Evolutionary conservation across 208 protist species (phyloP).

Genomic region (Leishmania martiniquensis): DNA sequence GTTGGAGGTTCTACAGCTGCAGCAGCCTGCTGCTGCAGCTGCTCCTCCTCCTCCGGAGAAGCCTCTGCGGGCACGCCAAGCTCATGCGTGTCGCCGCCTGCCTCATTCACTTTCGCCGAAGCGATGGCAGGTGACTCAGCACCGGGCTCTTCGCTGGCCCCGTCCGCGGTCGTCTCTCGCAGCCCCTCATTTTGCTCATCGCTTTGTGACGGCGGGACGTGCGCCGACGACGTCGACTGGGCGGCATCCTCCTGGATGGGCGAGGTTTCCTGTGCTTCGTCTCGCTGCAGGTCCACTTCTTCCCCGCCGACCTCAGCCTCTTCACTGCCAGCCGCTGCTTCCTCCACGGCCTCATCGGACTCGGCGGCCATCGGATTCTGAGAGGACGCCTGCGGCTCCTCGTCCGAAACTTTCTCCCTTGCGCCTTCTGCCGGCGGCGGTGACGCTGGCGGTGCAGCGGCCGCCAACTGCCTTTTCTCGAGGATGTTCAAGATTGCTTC

Average conservation of each 20-base stretch:
- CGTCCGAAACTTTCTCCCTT: conserved; percentile 9
- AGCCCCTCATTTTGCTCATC: conserved; percentile 4
- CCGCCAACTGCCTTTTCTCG: background rate
- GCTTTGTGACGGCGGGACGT: background rate
- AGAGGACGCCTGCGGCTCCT: background rate
- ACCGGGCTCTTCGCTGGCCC: background rate
- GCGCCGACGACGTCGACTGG: background rate
- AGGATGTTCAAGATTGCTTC: conserved; percentile 29
- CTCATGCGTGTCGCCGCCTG: background rate
- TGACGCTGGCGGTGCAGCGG: background rate
- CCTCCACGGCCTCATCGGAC: background rate
- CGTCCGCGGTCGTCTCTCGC: background rate
- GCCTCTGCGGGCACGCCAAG: background rate
- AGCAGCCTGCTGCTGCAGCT: conserved; percentile 3
- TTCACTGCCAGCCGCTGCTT: conserved; percentile 2
- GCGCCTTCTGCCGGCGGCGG: background rate
- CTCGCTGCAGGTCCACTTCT: background rate
- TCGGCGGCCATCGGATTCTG: background rate
- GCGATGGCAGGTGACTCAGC: background rate
- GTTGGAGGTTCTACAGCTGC: conserved; percentile 12
- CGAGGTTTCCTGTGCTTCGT: background rate
- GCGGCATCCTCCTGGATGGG: background rate
- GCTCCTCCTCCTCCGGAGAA: conserved; percentile 1
- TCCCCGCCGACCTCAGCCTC: background rate
- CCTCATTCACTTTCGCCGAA: conserved; percentile 9